Evolutionary conservation across 2,329 filamentous ascomycete genomes (phyloP), one percentile per base, ranked within the genome.

Genomic region (Pyrenochaeta sp.): DNA sequence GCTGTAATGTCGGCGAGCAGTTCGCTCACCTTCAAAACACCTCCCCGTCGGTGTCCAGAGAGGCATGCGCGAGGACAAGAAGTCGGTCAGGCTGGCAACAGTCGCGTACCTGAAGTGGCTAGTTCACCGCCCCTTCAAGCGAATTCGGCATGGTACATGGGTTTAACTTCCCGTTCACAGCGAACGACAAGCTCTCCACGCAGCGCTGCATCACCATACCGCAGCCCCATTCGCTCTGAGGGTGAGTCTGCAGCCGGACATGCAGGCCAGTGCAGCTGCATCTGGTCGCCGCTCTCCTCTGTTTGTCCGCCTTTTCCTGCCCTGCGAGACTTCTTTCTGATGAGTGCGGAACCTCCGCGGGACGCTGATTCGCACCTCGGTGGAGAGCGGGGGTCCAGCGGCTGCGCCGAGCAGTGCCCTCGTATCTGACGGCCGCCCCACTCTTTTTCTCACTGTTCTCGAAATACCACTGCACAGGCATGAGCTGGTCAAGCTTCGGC

Each of bases 341-440:
- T 50, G 32, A 39, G 52, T 51, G 68, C 66, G 65, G 65, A 43
- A 45, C 44, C 49, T 54, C 67, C 61, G 69, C 58, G 52, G 34
- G 19, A 39, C 42, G 59, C 54, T 71, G 64, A 73, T 72, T 72
- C 62, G 73, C 50, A 46, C 51, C 49, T 36, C 52, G 58, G 50
- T 52, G 45, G 42, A 56, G 50, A 60, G 70, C 68, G 68, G 71
- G 72, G 70, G 58, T 56, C 58, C 56, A 62, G 67, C 72, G 67
- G 70, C 71, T 69, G 68, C 66, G 65, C 72, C 70, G 69, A 73
- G 65, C 62, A 59, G 50, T 56, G 55, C 58, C 55, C 56, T 70
- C 52, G 53, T 62, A 57, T 67, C 69, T 75, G 68, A 74, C 67
- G 52, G 73, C 69, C 69, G 73, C 69, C 71, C 74, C 74, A 69